These are phyloP conservation scores for Dianthus caryophyllus DNA, from an alignment of 148 eudicot species.

Conservation along the genomic window DNA sequence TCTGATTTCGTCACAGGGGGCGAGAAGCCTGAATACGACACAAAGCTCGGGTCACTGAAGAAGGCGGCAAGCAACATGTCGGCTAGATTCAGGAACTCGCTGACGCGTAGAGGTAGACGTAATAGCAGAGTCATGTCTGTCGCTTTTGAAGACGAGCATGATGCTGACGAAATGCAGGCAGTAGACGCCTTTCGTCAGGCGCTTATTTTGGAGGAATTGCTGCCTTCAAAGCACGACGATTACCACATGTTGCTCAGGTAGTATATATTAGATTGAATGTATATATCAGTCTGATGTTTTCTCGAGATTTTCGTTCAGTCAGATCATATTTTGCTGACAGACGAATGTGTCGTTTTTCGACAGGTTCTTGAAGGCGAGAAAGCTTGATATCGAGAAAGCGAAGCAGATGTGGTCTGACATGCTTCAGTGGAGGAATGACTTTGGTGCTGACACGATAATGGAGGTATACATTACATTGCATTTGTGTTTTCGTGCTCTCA, in stretches of 20 bases:
- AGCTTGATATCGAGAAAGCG: slow-evolving; percentile 82
- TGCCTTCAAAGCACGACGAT: too few species aligned
- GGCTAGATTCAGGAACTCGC: too few species aligned
- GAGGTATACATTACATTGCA: slow-evolving; percentile 43
- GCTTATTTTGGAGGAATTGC: too few species aligned
- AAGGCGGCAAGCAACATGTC: too few species aligned
- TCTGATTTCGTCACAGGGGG: slow-evolving; percentile 26
- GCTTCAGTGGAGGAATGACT: slow-evolving; percentile 91
- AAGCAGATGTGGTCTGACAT: slow-evolving; percentile 95
- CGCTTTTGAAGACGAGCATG: too few species aligned
- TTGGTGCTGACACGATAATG: slow-evolving; percentile 73
- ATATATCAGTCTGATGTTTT: background rate
- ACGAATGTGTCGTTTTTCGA: slow-evolving; percentile 1
- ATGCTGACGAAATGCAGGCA: too few species aligned
- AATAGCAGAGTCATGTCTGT: too few species aligned
- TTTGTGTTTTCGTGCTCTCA: background rate
- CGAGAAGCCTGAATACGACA: slow-evolving; percentile 49
- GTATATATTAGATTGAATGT: background rate
- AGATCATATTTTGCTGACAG: too few species aligned
- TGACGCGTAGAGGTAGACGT: too few species aligned
- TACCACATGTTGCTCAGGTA: slow-evolving; percentile 86
- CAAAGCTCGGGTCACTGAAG: too few species aligned
- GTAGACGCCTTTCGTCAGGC: too few species aligned
- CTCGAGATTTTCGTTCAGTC: background rate
- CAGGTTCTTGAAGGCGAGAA: slow-evolving; percentile 92